Base-by-base conservation (phyloP, 306 rosid species). In the Clitoria ternatea region DNA sequence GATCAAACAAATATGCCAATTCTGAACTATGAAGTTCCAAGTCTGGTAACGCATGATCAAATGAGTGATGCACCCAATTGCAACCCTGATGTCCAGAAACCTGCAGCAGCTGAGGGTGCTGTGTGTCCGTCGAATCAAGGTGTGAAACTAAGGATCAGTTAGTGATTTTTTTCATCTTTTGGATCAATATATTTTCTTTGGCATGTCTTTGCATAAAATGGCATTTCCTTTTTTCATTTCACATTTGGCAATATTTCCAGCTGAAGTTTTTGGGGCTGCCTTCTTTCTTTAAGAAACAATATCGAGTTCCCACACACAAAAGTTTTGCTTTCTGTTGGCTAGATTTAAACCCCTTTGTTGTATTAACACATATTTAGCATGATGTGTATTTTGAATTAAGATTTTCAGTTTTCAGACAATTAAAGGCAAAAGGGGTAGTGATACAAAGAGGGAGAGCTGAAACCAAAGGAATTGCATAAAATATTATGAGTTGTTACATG, bases 81-180 rank as follows among this genome's bases (percentile, higher is more conserved):
- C 68, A 68, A 27, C 42, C 5, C 69, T 48, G 77, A 78, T 35
- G 37, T 61, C 35, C 40, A 33, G 13, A 48, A 48, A 47, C 44
- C 83, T 47, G 68, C 79, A 23, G 53, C 72, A 15, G 85, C 59
- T 39, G 77, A 81, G 77, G 57, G 35, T 40, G 26, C 71, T 37
- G 35, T 54, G 55, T 33, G 63, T 65, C 74, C 48, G 42, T 56
- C 79, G 39, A 77, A 67, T 84, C 86, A 69, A 81, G 96, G 97
- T 91, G 86, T 60, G 50, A 18, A 39, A 69, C 7, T 22, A 36
- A 57, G 7, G 53, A 52, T 40, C 15, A 3, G 52, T 73, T 20
- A 8, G 7, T 44, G 45, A 23, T n/a, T n/a, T n/a, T n/a, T n/a
- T n/a, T n/a, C n/a, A n/a, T n/a, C n/a, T n/a, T n/a, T n/a, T n/a